A percentile compares a stretch with the other conserved stretches of the same genome.
Evolutionary conservation across 2,329 filamentous ascomycete species (phyloP).

Genomic region (Aureobasidium sp.): DNA sequence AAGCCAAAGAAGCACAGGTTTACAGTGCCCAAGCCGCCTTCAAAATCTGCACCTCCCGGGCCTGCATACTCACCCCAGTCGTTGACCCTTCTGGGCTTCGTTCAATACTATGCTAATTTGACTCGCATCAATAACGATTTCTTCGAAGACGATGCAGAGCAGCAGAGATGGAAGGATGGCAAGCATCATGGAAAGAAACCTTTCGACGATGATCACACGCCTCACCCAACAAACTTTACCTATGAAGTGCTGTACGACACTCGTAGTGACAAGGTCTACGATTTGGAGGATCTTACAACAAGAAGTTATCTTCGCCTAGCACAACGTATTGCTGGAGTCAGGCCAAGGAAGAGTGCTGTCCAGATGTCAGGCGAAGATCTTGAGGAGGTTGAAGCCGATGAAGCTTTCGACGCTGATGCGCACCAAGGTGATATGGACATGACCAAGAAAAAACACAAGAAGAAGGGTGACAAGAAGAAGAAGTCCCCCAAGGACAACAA

Average conservation of each 20-base stretch:
- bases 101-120: slow-evolving; percentile 91
- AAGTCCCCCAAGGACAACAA: slow-evolving; percentile 51
- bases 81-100: slow-evolving; percentile 70
- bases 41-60: slow-evolving; percentile 64
- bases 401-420: slow-evolving; percentile 22
- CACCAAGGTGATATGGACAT: slow-evolving; percentile 22
- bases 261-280: slow-evolving; percentile 64
- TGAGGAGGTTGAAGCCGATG: slow-evolving; percentile 19
- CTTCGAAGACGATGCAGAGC: slow-evolving; percentile 23
- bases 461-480: slow-evolving; percentile 32
- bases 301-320: slow-evolving; percentile 72
- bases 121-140: slow-evolving; percentile 76
- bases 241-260: slow-evolving; percentile 87
- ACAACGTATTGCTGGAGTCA: slow-evolving; percentile 59
- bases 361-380: background rate
- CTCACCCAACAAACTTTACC: slow-evolving; percentile 55
- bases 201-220: slow-evolving; percentile 37
- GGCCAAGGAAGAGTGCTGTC: slow-evolving; percentile 22
- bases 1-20: slow-evolving; percentile 48
- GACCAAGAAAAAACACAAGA: slow-evolving; percentile 26
- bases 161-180: slow-evolving; percentile 51
- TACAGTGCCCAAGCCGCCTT: slow-evolving; percentile 59
- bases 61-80: slow-evolving; percentile 85
- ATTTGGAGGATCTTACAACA: slow-evolving; percentile 75
- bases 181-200: slow-evolving; percentile 54